Percentiles rank a stretch among this genome's conserved stretches.
These are phyloP conservation scores for Dujonia santamariae DNA, from an alignment of 1,139 yeast species.

Conservation along the genomic window DNA sequence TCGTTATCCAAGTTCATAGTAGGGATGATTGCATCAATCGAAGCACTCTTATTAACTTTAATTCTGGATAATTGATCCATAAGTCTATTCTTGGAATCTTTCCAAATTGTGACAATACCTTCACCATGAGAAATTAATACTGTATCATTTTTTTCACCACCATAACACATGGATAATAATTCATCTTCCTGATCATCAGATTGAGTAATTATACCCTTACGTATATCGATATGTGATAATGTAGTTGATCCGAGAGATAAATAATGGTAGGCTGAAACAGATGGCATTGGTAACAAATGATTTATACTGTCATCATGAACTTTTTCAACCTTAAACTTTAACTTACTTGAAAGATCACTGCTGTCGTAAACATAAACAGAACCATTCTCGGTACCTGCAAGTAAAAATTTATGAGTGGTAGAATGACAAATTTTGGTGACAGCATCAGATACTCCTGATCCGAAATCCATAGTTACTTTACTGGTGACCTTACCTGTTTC, in stretches of 20 bases:
- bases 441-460: constrained; percentile 27
- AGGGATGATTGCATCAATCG: constrained; percentile 74
- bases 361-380: constrained; percentile 62
- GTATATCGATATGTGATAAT: constrained; percentile 71
- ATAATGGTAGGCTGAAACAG: constrained; percentile 75
- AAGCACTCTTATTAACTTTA: constrained; percentile 65
- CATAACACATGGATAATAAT: constrained; percentile 67
- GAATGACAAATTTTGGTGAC: constrained; percentile 65
- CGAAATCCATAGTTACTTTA: constrained; percentile 39
- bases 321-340: constrained; percentile 41
- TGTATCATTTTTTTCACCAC: constrained; percentile 58
- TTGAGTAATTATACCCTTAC: constrained; percentile 62
- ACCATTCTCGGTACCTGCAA: constrained; percentile 83
- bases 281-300: constrained; percentile 64
- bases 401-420: constrained; percentile 59
- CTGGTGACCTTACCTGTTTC: constrained; percentile 73
- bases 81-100: constrained; percentile 59
- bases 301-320: constrained; percentile 79
- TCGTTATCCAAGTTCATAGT: constrained; percentile 69
- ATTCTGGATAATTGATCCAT: constrained; percentile 82
- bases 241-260: constrained; percentile 83
- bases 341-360: constrained; percentile 33
- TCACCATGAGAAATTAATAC: constrained; percentile 82
- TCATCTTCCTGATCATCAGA: constrained; percentile 95
- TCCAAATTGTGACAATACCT: constrained; percentile 93